Conservation (phyloP, 805 yeast species). For the Groenewaldozyma salmanticensis region DNA sequence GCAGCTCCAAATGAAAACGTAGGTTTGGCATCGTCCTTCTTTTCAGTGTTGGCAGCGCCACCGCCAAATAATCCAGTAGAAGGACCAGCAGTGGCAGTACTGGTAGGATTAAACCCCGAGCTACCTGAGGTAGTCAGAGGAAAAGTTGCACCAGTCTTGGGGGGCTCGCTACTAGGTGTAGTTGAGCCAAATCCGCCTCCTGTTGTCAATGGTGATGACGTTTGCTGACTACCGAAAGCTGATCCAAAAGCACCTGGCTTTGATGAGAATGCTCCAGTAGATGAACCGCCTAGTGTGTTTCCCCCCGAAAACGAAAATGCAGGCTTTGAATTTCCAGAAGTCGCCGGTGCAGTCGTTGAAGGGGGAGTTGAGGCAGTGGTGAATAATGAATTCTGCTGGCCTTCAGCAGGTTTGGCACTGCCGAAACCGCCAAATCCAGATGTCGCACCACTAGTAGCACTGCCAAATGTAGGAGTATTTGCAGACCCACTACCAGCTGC, state of each 20-base stretch:
- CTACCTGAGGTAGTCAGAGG: constrained; percentile 4
- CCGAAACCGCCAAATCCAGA: background rate
- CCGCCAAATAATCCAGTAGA: constrained; percentile 10
- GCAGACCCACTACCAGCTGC: no score
- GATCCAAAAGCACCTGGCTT: constrained; percentile 13
- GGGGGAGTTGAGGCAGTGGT: constrained; percentile 3
- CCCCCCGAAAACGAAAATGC: background rate
- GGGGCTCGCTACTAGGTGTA: background rate
- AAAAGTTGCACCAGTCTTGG: constrained; percentile 3
- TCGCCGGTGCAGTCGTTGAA: constrained; percentile 4
- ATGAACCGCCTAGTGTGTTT: background rate
- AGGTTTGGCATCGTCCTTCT: background rate
- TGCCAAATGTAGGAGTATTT: no score
- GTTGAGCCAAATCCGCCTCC: constrained; percentile 1
- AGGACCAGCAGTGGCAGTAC: constrained; percentile 4
- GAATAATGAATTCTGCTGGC: background rate
- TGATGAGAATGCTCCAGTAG: constrained; percentile 4
- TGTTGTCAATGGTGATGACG: background rate
- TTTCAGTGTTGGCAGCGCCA: constrained; percentile 5
- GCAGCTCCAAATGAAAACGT: constrained; percentile 5
- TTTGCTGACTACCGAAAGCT: background rate
- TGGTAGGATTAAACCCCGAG: background rate
- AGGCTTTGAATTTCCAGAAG: constrained; percentile 3
- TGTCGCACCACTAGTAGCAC: background rate
- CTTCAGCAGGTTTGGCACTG: background rate